A percentile compares a stretch with the other conserved stretches of the same genome.
Conservation (phyloP, 2,329 filamentous ascomycete species). For the Neofusicoccum sp. region DNA sequence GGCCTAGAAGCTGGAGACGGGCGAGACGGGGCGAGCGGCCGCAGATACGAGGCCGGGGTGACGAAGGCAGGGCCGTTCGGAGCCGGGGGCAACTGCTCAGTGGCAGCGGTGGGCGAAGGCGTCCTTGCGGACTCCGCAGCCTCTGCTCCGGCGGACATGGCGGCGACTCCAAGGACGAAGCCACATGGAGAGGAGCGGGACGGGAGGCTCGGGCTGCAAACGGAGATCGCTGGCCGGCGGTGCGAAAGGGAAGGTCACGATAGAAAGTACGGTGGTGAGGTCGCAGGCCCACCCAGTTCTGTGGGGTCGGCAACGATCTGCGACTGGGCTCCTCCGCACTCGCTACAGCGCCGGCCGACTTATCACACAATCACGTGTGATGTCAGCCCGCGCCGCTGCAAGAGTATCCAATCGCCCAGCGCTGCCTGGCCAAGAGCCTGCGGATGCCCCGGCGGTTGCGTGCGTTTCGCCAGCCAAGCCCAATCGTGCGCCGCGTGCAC, state of each 20-base stretch:
- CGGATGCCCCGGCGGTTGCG: no score
- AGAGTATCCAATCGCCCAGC: neutral
- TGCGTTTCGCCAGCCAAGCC: neutral
- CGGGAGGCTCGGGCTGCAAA: neutral
- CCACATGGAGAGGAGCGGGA: slow-evolving; percentile 35
- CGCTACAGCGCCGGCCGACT: neutral
- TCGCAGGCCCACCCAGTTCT: slow-evolving; percentile 10
- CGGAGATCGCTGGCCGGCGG: neutral
- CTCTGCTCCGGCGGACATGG: slow-evolving; percentile 42
- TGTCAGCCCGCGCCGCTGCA: neutral
- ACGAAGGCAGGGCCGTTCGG: slow-evolving; percentile 36
- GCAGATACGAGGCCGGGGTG: slow-evolving; percentile 41
- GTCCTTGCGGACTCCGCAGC: slow-evolving; percentile 33
- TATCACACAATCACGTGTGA: slow-evolving; percentile 8
- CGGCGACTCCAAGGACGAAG: slow-evolving; percentile 36
- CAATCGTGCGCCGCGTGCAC: neutral
- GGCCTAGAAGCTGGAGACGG: slow-evolving; percentile 34
- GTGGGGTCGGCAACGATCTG: slow-evolving; percentile 22
- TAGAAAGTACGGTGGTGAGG: slow-evolving; percentile 22
- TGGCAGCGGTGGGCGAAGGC: slow-evolving; percentile 27
- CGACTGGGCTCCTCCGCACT: slow-evolving; percentile 10
- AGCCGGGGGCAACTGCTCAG: slow-evolving; percentile 26
- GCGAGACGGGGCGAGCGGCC: slow-evolving; percentile 31
- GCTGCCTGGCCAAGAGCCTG: neutral
- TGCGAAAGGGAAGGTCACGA: slow-evolving; percentile 20